Evolutionary conservation across 345 rosid species (phyloP).

Genomic region (Citrus mangshanensis): DNA sequence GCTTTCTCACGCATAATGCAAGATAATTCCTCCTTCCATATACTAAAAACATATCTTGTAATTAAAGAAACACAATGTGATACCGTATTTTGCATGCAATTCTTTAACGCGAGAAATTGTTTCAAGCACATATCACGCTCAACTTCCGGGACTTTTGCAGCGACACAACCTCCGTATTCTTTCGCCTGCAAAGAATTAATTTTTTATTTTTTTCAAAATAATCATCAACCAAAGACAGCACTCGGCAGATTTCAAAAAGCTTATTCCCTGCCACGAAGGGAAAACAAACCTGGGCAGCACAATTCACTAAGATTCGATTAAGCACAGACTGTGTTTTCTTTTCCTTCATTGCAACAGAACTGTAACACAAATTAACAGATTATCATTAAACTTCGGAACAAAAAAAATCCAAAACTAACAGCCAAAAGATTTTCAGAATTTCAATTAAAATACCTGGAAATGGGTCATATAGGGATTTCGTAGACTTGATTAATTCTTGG

Average conservation of each 20-base stretch:
- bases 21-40: background rate
- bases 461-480: background rate
- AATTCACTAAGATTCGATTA: conserved; percentile 70
- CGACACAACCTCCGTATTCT: conserved; percentile 87
- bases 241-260: conserved; percentile 1
- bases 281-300: conserved; percentile 72
- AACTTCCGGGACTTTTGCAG: conserved; percentile 79
- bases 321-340: conserved; percentile 58
- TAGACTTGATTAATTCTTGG: background rate
- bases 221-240: background rate
- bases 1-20: background rate
- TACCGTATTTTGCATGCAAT: conserved; percentile 95
- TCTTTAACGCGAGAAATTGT: conserved; percentile 77
- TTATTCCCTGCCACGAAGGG: background rate
- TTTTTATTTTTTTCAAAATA: conserved; percentile 14
- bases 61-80: conserved; percentile 10
- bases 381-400: background rate
- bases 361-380: conserved; percentile 13
- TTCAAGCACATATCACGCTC: conserved; percentile 84
- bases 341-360: conserved; percentile 71
- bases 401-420: background rate
- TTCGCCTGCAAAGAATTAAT: conserved; percentile 53
- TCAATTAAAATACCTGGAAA: background rate
- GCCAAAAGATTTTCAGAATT: background rate
- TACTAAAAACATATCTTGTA: background rate